phyloP scores from a whole-genome alignment of 495 filamentous ascomycete genomes.

The Chaetomium tenue region DNA sequence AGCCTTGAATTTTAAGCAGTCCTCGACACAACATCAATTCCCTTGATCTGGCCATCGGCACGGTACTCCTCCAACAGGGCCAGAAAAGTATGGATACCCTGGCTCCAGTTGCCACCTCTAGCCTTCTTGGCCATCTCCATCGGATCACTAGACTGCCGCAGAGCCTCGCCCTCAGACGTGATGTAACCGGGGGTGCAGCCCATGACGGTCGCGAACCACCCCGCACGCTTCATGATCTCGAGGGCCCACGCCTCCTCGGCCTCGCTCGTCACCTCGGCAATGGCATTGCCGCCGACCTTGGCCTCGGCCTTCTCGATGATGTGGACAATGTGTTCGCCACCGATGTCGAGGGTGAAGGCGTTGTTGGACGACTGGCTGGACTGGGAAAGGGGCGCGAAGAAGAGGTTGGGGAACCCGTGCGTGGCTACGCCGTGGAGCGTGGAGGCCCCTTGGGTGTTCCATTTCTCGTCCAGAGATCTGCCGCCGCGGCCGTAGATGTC shows the following conservation, averaged over 20 bases:
- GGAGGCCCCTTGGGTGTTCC: conserved; percentile 33
- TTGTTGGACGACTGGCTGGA: conserved; percentile 43
- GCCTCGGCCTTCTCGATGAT: conserved; percentile 47
- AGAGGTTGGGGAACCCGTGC: conserved; percentile 55
- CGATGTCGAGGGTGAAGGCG: conserved; percentile 41
- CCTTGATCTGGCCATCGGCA: conserved; percentile 35
- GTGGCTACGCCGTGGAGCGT: conserved; percentile 51
- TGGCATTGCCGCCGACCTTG: conserved; percentile 30
- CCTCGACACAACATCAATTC: conserved; percentile 21
- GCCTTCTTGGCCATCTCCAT: conserved; percentile 37
- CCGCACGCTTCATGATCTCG: conserved; percentile 43
- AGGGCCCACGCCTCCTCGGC: conserved; percentile 51
- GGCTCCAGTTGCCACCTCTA: conserved; percentile 23
- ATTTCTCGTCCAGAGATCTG: conserved; percentile 46
- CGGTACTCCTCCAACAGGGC: conserved; percentile 36
- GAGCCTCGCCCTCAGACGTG: conserved; percentile 47
- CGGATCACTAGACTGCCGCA: conserved; percentile 23
- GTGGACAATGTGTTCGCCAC: conserved; percentile 44
- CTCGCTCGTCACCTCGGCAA: conserved; percentile 44
- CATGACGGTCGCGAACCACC: conserved; percentile 38
- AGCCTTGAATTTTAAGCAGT: too few relatives aligned
- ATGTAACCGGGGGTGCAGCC: conserved; percentile 60
- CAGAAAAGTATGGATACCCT: conserved; percentile 33
- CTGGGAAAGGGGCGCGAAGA: conserved; percentile 47
- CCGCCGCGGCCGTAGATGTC: conserved; percentile 45